Evolutionary conservation across 208 protist genomes (phyloP).

Genomic region (Trypanosoma conorhini): DNA sequence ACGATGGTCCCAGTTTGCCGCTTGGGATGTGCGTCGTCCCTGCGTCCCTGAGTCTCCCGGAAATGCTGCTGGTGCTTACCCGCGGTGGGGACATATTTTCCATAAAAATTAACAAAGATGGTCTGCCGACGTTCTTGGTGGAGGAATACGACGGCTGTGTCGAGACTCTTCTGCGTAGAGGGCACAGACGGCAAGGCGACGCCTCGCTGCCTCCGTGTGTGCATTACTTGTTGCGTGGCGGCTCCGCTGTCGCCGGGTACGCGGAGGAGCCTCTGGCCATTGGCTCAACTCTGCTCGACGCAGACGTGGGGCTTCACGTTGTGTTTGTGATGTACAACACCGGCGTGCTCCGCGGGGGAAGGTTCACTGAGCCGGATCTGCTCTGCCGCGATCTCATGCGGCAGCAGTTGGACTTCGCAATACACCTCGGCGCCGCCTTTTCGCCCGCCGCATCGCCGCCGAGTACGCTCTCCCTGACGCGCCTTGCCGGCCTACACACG

Average conservation of each 20-base stretch:
- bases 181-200: not conserved
- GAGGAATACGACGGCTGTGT: slow-evolving; percentile 30
- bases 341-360: slow-evolving; percentile 49
- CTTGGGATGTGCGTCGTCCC: slow-evolving; percentile 54
- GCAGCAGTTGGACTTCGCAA: slow-evolving; percentile 15
- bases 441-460: not conserved
- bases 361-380: slow-evolving; percentile 68
- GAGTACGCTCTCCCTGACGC: slow-evolving; percentile 7
- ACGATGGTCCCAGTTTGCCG: slow-evolving; percentile 26
- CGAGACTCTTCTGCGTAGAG: slow-evolving; percentile 3
- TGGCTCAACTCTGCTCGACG: slow-evolving; percentile 49
- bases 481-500: slow-evolving; percentile 38
- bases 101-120: slow-evolving; percentile 40
- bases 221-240: slow-evolving; percentile 31
- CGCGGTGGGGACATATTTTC: slow-evolving; percentile 75
- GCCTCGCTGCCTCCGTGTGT: slow-evolving; percentile 28
- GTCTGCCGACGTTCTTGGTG: slow-evolving; percentile 10
- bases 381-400: slow-evolving; percentile 49
- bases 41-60: slow-evolving; percentile 51
- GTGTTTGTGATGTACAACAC: slow-evolving; percentile 52
- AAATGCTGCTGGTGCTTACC: slow-evolving; percentile 59
- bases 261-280: slow-evolving; percentile 56
- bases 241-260: not conserved
- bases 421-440: slow-evolving; percentile 19
- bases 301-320: slow-evolving; percentile 66